Evolutionary conservation across 1,139 yeast species (phyloP), one percentile per base, ranked within the genome.

Genomic region (Diutina scorzettiae): DNA sequence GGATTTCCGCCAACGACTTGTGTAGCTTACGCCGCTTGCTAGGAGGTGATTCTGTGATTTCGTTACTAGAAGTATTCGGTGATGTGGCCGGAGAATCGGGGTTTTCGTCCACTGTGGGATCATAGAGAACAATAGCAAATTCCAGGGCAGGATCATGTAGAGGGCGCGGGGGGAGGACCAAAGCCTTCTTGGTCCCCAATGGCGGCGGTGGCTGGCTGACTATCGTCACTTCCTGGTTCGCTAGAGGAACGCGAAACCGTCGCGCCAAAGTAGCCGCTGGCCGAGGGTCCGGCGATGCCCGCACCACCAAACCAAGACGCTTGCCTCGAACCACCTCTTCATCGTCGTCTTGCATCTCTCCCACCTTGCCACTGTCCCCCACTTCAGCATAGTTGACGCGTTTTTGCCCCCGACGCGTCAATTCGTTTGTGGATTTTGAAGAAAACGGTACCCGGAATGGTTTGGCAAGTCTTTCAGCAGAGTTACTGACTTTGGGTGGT

Each of bases 121-220:
- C 99, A 54, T 86, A 91, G 41, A 91, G 66, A 1, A 91, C 97
- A 43, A 93, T 86, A 1, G 98, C 97, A 55, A 86, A 81, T 57
- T 91, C 97, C 47, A 82, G 86, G 43, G 81, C 71, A 0, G 99
- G 98, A 60, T 91, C 98, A 56, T 89, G 94, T 16, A 91, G 67
- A 0, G 98, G 95, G 45, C 91, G 65, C 2, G 98, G 96, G 14
- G 87, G 85, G 41, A 84, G 59, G 2, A 76, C 69, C 1, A 80
- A 72, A 49, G 78, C 76, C 33, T 81, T 73, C 47, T 81, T 73
- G 43, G 87, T 86, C 0, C 97, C 97, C 46, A 89, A 63, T 0
- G 87, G 78, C 0, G 93, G 89, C 1, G 94, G 85, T 2, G 55
- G 55, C n/a, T 27, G 32, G n/a, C 5, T 11, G 11, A 17, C 20